Base-by-base conservation (phyloP, 129 eudicot species). In the Saposhnikovia divaricata region DNA sequence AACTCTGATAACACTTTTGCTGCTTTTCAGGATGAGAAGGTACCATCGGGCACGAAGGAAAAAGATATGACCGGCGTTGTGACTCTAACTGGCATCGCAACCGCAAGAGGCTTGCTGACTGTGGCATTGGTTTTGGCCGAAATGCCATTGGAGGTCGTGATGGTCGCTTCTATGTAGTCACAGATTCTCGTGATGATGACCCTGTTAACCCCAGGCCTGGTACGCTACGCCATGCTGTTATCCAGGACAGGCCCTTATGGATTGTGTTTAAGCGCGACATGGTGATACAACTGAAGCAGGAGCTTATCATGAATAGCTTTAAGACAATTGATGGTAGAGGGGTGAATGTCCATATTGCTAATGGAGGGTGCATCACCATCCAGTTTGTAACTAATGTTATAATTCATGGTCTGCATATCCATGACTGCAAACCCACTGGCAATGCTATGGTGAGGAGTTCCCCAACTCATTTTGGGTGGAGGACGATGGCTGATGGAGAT, bases 281-380 rank as follows among this genome's bases (percentile, higher is more conserved):
- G 98, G 90, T 89, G 14, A 91, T 93, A 57, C 83, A 81, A 63
- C 65, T 93, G 83, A 93, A 93, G 77, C 90, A 93, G 77, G 98
- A 93, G 50, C 94, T 93, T 25, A 93, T 93, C 28, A 85, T 93
- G 97, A 93, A 93, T 86, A 93, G 98, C 77, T 93, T 91, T 44
- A 93, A 93, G 83, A 93, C 98, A 5, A 91, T 93, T 7, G 98
- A 93, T 77, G 98, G 87, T 37, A 94, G 98, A 78, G 98, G 98
- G 59, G 89, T 82, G 19, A 93, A 93, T 63, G 97, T 93, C 18
- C 97, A 93, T 77, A 93, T 93, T 51, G 97, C 98, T 42, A 88
- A 89, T 81, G 94, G 97, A 72, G 97, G 86, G 19, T 91, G 98
- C 85, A 78, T 93, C 31, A 93, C 98, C 2, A 88, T 93, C 65